Percentiles rank a stretch among this genome's conserved stretches.
These are phyloP conservation scores for Theobroma grandiflorum DNA, from an alignment of 441 rosid species.

Conservation along the genomic window DNA sequence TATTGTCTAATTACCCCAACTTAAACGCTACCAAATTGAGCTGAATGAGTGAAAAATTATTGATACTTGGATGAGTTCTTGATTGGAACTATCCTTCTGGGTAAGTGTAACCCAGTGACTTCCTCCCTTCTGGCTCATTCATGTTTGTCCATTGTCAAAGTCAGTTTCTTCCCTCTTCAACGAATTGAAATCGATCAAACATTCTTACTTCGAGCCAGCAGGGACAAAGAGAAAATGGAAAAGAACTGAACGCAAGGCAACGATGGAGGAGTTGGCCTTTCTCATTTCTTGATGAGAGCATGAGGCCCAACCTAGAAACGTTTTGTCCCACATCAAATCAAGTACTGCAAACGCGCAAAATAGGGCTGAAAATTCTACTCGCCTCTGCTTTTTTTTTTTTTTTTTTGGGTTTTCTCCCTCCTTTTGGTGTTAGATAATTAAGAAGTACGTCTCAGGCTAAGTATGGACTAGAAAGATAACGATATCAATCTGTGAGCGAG, in stretches of 20 bases:
- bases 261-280: background rate
- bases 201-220: background rate
- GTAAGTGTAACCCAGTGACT: background rate
- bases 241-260: background rate
- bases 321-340: too few species aligned
- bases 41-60: background rate
- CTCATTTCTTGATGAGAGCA: background rate
- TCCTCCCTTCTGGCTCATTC: background rate
- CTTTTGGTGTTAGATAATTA: too few species aligned
- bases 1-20: too few species aligned
- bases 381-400: too few species aligned
- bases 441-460: too few species aligned
- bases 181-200: background rate
- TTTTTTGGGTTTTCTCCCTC: background rate
- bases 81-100: background rate
- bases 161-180: background rate
- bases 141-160: background rate
- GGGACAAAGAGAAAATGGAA: background rate
- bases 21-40: too few species aligned
- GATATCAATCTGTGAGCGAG: too few species aligned
- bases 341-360: too few species aligned
- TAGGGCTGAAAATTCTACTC: too few species aligned
- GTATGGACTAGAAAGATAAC: too few species aligned
- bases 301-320: background rate
- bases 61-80: too few species aligned